These are phyloP conservation scores for Cucurbita moschata DNA, from an alignment of 306 rosid genomes.

Conservation along the genomic window DNA sequence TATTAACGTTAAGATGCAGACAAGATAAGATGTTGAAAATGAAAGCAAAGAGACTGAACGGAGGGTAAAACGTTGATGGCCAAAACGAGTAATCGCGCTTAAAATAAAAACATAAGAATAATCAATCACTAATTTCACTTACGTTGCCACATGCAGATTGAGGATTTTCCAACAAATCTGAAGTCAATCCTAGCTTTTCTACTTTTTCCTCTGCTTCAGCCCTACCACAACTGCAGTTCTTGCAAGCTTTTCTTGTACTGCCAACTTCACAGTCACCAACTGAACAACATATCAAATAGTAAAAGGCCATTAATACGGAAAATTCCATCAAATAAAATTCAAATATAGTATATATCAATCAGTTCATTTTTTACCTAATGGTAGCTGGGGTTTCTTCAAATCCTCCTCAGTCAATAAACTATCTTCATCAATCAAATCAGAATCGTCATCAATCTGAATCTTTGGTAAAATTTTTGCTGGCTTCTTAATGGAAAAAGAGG, in stretches of 20 bases:
- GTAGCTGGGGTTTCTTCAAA: slow-evolving; percentile 36
- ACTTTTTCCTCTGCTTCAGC: slow-evolving; percentile 83
- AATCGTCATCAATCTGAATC: slow-evolving; percentile 57
- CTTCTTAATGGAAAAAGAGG: slow-evolving; percentile 9
- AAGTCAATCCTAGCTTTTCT: slow-evolving; percentile 52
- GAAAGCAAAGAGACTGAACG: neutral
- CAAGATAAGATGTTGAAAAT: neutral
- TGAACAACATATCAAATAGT: slow-evolving; percentile 14
- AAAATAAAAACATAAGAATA: neutral
- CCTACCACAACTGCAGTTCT: slow-evolving; percentile 80
- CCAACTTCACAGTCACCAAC: slow-evolving; percentile 77
- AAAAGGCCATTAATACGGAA: neutral
- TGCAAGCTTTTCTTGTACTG: slow-evolving; percentile 88
- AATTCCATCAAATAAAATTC: neutral
- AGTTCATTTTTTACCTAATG: slow-evolving; percentile 25
- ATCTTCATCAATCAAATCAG: slow-evolving; percentile 73
- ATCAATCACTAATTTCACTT: slow-evolving; percentile 10
- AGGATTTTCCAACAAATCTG: slow-evolving; percentile 64
- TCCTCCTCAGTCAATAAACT: slow-evolving; percentile 82
- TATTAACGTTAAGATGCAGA: neutral
- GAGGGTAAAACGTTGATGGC: neutral
- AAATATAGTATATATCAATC: neutral
- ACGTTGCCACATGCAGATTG: slow-evolving; percentile 92
- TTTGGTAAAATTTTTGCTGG: slow-evolving; percentile 33
- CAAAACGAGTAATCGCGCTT: neutral